phyloP scores from a whole-genome alignment of 2,329 filamentous ascomycete species.

The Cladosporium austrohemisphaericum region DNA sequence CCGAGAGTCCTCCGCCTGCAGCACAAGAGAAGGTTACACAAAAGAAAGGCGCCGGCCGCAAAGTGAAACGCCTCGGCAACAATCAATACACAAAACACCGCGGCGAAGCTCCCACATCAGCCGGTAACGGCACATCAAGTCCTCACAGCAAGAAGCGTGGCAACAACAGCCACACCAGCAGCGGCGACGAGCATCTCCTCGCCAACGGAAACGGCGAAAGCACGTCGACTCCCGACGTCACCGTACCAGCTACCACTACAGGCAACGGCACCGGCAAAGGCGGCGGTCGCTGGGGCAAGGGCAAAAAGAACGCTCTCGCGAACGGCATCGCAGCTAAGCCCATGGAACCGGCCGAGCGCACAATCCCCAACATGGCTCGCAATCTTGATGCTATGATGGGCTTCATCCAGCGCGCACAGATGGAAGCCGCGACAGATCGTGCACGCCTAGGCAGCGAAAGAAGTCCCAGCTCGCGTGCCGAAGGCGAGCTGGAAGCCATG shows the following conservation, averaged over 20 bases:
- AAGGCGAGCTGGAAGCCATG: constrained; percentile 9
- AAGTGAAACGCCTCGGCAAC: constrained; percentile 59
- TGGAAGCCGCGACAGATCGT: constrained; percentile 71
- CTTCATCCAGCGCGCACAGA: constrained; percentile 83
- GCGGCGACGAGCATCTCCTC: constrained; percentile 22
- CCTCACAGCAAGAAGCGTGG: constrained; percentile 28
- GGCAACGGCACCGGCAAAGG: constrained; percentile 6
- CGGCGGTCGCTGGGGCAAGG: constrained; percentile 19
- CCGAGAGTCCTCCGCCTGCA: constrained; percentile 35
- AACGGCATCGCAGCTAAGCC: constrained; percentile 45
- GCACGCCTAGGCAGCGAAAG: constrained; percentile 35
- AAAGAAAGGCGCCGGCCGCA: constrained; percentile 62
- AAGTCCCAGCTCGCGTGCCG: not conserved
- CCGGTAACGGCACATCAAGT: constrained; percentile 53
- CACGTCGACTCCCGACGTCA: constrained; percentile 1
- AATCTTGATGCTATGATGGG: constrained; percentile 74
- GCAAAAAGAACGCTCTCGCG: constrained; percentile 18
- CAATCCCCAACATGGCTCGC: constrained; percentile 49
- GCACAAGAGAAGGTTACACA: constrained; percentile 44
- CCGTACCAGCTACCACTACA: not conserved
- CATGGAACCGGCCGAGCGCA: constrained; percentile 71
- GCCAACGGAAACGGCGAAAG: constrained; percentile 16
- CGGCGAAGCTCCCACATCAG: constrained; percentile 47
- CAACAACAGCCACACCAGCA: constrained; percentile 31
- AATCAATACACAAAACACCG: constrained; percentile 81